A percentile compares a stretch with the other conserved stretches of the same genome.
phyloP scores from a whole-genome alignment of 371 early-diverging fungal genomes.

The Synchytrium microbalum region DNA sequence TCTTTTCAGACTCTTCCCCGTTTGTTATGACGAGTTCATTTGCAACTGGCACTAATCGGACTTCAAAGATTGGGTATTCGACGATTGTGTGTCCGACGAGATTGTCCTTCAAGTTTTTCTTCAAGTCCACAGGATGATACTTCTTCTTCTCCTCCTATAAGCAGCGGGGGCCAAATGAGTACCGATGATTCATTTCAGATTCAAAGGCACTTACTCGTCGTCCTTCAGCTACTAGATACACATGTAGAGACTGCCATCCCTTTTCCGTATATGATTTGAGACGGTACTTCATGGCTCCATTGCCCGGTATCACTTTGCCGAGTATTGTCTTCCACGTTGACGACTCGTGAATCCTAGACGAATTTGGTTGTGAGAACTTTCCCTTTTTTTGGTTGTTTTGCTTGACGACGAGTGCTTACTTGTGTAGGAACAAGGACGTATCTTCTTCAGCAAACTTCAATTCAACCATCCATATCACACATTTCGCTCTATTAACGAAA shows the following conservation, averaged over 20 bases:
- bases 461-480: not conserved
- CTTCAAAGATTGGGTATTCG: not conserved
- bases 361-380: not conserved
- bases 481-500: constrained; percentile 1
- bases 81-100: not conserved
- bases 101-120: not conserved
- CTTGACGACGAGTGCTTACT: not conserved
- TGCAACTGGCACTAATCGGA: not conserved
- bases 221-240: not conserved
- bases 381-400: not conserved
- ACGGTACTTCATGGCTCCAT: not conserved
- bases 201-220: not conserved
- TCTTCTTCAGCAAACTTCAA: not conserved
- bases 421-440: not conserved
- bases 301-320: not conserved
- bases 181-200: not conserved
- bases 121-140: not conserved
- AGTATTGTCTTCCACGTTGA: not conserved
- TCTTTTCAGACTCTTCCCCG: no score
- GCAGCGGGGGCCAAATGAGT: not conserved
- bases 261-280: not conserved
- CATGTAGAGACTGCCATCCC: not conserved
- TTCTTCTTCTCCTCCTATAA: not conserved
- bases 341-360: not conserved
- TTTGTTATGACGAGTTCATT: not conserved